These are phyloP conservation scores for Hevea brasiliensis DNA, from an alignment of 345 rosid species.

Conservation along the genomic window DNA sequence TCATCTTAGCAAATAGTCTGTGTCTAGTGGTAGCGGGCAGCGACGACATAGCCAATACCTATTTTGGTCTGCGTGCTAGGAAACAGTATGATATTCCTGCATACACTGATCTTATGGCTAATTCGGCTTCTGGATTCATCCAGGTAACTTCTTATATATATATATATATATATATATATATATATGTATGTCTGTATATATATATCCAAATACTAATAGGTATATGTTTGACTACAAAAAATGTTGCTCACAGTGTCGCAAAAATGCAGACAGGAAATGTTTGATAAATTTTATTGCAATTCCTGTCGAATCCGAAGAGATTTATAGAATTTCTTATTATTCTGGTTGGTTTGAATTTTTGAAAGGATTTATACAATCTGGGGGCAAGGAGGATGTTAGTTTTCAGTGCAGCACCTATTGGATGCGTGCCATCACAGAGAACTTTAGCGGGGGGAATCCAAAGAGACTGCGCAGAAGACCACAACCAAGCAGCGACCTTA, in stretches of 20 bases:
- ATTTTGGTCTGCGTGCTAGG: conserved; percentile 29
- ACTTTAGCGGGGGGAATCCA: conserved; percentile 31
- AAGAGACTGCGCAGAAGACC: conserved; percentile 30
- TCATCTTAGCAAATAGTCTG: conserved; percentile 33
- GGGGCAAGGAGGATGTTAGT: conserved; percentile 51
- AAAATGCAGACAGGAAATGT: too few relatives aligned
- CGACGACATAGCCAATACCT: conserved; percentile 53
- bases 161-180: too few relatives aligned
- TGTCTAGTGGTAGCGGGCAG: conserved; percentile 46
- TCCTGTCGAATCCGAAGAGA: too few relatives aligned
- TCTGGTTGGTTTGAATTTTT: not conserved
- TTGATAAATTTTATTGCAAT: too few relatives aligned
- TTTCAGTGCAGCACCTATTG: conserved; percentile 50
- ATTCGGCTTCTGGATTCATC: conserved; percentile 32
- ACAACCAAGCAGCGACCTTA: conserved; percentile 36
- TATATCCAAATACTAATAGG: too few relatives aligned
- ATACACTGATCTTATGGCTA: conserved; percentile 37
- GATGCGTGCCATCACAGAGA: conserved; percentile 53
- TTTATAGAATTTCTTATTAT: not conserved
- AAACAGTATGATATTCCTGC: conserved; percentile 36
- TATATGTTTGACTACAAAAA: too few relatives aligned
- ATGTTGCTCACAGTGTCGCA: too few relatives aligned
- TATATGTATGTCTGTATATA: too few relatives aligned
- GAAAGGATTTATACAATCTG: conserved; percentile 39
- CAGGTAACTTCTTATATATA: conserved; percentile 26